Conservation (phyloP, 441 rosid species). For the Euphorbia schlechtendalii region DNA sequence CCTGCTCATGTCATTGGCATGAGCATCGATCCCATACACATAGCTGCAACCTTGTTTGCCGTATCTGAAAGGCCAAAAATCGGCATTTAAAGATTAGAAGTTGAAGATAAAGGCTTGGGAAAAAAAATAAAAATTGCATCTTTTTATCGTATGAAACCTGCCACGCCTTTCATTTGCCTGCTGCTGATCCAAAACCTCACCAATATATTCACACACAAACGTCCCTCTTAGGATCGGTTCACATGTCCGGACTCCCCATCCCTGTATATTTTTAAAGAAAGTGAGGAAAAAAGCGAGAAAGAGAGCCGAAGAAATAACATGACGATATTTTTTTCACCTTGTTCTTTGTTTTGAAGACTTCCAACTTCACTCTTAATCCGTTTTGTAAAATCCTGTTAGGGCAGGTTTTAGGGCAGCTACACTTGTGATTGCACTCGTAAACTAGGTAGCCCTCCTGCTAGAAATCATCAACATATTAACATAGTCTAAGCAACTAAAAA, state of each 20-base stretch:
- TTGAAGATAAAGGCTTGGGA: background rate
- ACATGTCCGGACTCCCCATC: conserved; percentile 92
- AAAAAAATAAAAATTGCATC: background rate
- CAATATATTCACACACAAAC: conserved; percentile 79
- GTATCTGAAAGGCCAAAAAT: conserved; percentile 42
- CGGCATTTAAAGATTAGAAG: conserved; percentile 4
- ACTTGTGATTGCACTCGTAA: conserved; percentile 85
- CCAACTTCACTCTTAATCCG: conserved; percentile 65
- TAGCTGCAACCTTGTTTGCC: conserved; percentile 54
- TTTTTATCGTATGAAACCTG: conserved; percentile 35
- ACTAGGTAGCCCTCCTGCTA: conserved; percentile 97
- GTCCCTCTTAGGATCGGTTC: conserved; percentile 84
- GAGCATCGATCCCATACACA: conserved; percentile 58
- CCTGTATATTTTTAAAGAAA: conserved; percentile 38
- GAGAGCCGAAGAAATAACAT: background rate
- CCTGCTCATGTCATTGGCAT: conserved; percentile 76
- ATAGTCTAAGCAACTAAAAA: background rate
- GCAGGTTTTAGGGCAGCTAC: conserved; percentile 71
- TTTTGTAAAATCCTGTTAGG: conserved; percentile 91
- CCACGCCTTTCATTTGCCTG: conserved; percentile 63
- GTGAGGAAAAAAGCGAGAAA: background rate
- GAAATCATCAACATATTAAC: no score
- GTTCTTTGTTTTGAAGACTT: conserved; percentile 70
- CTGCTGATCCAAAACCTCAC: conserved; percentile 69
- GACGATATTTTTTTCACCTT: conserved; percentile 51